These are phyloP conservation scores for Nicotiana undulata DNA, from an alignment of 257 asterid genomes.

Conservation along the genomic window DNA sequence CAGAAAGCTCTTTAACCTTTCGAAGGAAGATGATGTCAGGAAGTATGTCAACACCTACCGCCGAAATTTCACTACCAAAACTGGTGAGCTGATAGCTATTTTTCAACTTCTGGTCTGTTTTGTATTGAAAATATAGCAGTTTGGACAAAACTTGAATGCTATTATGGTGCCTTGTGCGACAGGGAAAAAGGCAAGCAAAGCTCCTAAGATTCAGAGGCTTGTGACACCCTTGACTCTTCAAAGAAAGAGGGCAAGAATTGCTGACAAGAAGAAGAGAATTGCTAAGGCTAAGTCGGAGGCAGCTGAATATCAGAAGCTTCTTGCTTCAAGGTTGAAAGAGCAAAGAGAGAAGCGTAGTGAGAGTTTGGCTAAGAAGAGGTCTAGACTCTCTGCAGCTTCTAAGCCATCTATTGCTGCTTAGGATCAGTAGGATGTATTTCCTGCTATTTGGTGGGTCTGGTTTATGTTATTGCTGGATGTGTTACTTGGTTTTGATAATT, in stretches of 20 bases:
- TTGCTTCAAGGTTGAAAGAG: slow-evolving; percentile 10
- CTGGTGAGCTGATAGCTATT: background rate
- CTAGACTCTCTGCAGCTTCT: slow-evolving; percentile 1
- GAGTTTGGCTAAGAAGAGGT: slow-evolving; percentile 11
- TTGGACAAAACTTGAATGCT: background rate
- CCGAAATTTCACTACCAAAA: slow-evolving; percentile 2
- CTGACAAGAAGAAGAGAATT: slow-evolving; percentile 8
- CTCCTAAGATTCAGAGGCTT: slow-evolving; percentile 6
- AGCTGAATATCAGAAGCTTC: slow-evolving; percentile 11
- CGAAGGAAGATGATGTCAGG: slow-evolving; percentile 10
- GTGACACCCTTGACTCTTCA: slow-evolving; percentile 7
- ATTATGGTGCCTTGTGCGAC: background rate
- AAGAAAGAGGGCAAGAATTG: slow-evolving; percentile 11
- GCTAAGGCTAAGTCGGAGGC: slow-evolving; percentile 9
- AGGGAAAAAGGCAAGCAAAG: slow-evolving; percentile 1
- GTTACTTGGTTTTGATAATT: background rate
- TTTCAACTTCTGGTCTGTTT: background rate
- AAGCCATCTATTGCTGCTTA: background rate
- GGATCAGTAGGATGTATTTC: background rate
- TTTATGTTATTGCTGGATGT: background rate
- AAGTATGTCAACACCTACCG: slow-evolving; percentile 3
- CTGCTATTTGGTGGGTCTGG: background rate
- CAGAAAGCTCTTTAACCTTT: slow-evolving; percentile 7
- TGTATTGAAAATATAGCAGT: background rate
- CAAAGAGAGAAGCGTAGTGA: slow-evolving; percentile 10